Base-by-base conservation (phyloP, 2,329 filamentous ascomycete genomes). In the Arthrobotrys entomopaga region DNA sequence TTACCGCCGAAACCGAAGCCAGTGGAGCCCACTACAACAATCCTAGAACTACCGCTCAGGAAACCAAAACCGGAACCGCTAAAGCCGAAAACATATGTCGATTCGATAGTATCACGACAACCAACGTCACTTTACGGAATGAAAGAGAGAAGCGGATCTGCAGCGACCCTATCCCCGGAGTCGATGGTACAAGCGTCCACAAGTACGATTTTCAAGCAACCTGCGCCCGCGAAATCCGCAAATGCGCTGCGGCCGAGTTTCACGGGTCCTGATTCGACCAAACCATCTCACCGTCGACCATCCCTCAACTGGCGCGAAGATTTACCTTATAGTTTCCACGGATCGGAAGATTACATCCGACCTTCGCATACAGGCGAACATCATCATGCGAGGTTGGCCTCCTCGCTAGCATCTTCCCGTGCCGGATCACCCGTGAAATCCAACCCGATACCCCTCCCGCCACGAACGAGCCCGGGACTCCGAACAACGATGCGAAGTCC, bases 401-500 rank as follows among this genome's bases (percentile, higher is more conserved):
- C 71, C 0, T 75, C 71, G 7, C 59, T 75, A 15, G 71, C 71
- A 29, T 75, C 65, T 10, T 75, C 71, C 16, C 63, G 71, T 2
- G 71, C 64, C 2, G 57, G 29, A 26, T 75, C 71, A 4, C 71
- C 71, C 3, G 71, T 69, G 16, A 75, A 75, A 64, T 67, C 71
- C n/a, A 75, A 60, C 26, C 71, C 71, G 11, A 49, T 69, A 5
- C 63, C 71, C 2, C 46, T 73, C n/a, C 65, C 71, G 40, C 71
- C 71, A 2, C 63, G 71, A 11, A 57, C 57, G 8, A 64, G 50
- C 38, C 40, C 26, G 0, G 63, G 54, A 2, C 13, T 75, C 6
- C 49, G 71, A 52, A 69, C 65, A 8, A 75, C 71, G 7, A 67
- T 75, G 71, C 71, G 71, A 57, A 69, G 60, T 19, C 71, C 63